Percentiles rank a stretch among this genome's conserved stretches.
Conservation (phyloP, 768 basidiomycete genomes). For the Tephrocybe sp. region DNA sequence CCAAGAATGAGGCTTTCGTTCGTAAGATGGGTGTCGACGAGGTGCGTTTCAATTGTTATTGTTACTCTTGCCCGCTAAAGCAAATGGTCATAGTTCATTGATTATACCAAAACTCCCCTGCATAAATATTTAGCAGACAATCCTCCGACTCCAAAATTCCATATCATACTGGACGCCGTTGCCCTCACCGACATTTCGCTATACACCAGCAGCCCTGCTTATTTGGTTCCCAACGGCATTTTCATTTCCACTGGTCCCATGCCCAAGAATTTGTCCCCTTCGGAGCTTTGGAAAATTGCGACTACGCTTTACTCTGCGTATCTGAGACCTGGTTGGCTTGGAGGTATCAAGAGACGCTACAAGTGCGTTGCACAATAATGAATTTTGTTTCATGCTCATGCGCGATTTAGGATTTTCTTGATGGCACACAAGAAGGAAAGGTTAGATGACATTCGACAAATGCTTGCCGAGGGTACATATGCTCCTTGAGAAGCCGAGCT, state of each 20-base stretch:
- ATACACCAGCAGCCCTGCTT: conserved; percentile 48
- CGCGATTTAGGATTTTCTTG: conserved; percentile 29
- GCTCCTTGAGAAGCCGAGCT: conserved; percentile 73
- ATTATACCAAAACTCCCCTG: conserved; percentile 56
- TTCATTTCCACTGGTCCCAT: conserved; percentile 55
- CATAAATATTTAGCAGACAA: conserved; percentile 41
- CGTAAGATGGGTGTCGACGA: conserved; percentile 63
- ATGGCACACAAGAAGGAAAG: conserved; percentile 31
- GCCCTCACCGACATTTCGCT: conserved; percentile 47
- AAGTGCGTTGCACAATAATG: conserved; percentile 32
- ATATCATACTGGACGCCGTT: conserved; percentile 59
- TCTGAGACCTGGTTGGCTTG: conserved; percentile 46
- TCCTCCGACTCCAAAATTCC: conserved; percentile 49
- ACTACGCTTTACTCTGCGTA: conserved; percentile 31
- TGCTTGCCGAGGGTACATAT: conserved; percentile 48
- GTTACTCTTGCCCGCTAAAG: neutral
- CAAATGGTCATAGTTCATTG: conserved; percentile 43
- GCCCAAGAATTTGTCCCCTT: conserved; percentile 27
- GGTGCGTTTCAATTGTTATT: conserved; percentile 30
- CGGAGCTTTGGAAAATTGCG: conserved; percentile 30
- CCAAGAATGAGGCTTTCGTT: conserved; percentile 57
- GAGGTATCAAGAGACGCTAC: conserved; percentile 47
- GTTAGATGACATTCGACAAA: conserved; percentile 30
- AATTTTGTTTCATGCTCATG: neutral
- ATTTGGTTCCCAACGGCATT: conserved; percentile 49